Conservation (phyloP, 331 rosid genomes). For the Stylosanthes scabra region DNA sequence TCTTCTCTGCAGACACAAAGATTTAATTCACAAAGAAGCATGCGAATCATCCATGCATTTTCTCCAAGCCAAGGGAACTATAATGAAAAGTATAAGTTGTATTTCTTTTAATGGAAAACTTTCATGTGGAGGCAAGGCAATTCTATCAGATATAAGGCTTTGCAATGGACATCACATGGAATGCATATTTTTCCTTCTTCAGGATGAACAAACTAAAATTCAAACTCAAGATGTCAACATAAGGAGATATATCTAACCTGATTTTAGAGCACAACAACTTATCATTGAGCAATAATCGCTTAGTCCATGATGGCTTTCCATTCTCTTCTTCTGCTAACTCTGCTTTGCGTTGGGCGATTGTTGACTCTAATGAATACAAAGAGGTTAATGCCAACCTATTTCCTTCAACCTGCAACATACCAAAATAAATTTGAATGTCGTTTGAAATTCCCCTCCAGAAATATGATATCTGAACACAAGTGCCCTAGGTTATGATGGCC, state of each 20-base stretch:
- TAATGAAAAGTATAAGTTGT: background rate
- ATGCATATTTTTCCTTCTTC: background rate
- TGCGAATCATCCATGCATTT: background rate
- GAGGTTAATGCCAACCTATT: conserved; percentile 69
- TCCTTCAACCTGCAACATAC: conserved; percentile 54
- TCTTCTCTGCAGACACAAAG: conserved; percentile 68
- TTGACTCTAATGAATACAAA: conserved; percentile 72
- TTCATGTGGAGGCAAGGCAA: background rate
- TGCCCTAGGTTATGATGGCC: conserved; percentile 2
- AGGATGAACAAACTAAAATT: background rate
- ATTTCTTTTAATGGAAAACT: background rate
- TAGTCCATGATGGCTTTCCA: conserved; percentile 84
- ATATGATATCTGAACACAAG: background rate
- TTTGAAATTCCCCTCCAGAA: background rate
- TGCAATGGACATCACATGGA: background rate
- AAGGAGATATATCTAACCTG: conserved; percentile 48
- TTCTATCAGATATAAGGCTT: conserved; percentile 11
- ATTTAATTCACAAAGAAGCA: background rate
- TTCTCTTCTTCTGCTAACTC: conserved; percentile 53
- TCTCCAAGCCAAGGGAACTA: conserved; percentile 13
- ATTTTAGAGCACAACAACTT: conserved; percentile 79
- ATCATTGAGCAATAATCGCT: conserved; percentile 58
- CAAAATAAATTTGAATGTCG: conserved; percentile 30
- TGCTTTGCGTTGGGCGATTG: conserved; percentile 70
- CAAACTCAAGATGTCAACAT: conserved; percentile 23